A percentile compares a stretch with the other conserved stretches of the same genome.
Conservation (phyloP, 225 moss, liverwort and hornwort species). For the Asterella californica region DNA sequence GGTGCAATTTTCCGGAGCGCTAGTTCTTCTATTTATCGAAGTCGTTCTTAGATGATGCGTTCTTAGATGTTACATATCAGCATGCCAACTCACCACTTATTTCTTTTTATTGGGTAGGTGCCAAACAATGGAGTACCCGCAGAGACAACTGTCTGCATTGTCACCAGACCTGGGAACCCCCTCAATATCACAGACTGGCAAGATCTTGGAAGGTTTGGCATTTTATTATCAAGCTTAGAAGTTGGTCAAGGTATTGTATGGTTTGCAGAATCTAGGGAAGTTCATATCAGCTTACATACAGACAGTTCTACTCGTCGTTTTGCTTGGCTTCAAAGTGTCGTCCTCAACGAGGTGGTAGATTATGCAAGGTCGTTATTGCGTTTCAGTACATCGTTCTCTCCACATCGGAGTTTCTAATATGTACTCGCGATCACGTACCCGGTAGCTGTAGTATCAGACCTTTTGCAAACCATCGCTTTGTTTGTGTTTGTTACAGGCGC, state of each 20-base stretch:
- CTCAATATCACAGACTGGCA: conserved; percentile 29
- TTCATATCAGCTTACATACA: background rate
- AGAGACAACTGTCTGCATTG: conserved; percentile 37
- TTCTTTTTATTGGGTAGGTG: conserved; percentile 16
- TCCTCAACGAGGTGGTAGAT: background rate
- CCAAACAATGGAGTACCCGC: conserved; percentile 38
- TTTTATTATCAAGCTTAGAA: background rate
- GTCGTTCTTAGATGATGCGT: background rate
- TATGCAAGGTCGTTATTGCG: background rate
- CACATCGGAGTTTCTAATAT: background rate
- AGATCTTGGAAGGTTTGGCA: conserved; percentile 28
- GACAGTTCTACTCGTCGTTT: background rate
- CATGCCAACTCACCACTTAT: background rate
- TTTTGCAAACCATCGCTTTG: background rate
- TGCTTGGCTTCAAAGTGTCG: background rate
- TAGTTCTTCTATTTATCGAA: background rate
- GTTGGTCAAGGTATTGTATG: background rate
- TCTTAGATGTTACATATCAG: background rate
- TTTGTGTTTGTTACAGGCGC: background rate
- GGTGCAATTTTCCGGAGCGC: background rate
- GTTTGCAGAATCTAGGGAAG: background rate
- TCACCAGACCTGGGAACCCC: conserved; percentile 37
- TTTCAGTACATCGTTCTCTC: background rate
- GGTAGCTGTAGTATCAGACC: background rate
- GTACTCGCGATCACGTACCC: background rate